Conservation (phyloP, 78 protist species). For the Monosiga brevicollis region DNA sequence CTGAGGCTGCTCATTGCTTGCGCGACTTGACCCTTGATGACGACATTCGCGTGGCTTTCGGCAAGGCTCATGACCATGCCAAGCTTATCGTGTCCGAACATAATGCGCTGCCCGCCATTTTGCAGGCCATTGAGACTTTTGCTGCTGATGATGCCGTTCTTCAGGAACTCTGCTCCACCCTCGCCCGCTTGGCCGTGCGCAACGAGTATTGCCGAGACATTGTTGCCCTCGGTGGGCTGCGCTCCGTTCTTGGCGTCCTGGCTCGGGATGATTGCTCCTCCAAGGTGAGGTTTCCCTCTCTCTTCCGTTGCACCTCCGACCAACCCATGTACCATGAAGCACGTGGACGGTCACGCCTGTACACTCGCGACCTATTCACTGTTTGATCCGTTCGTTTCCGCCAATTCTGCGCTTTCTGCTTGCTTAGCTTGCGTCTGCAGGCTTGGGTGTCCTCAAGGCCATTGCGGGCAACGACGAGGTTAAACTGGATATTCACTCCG, state of each 20-base stretch:
- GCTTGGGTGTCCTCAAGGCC: background rate
- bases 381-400: too few relatives aligned
- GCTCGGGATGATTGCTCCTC: too few relatives aligned
- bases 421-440: too few relatives aligned
- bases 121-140: background rate
- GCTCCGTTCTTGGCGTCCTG: too few relatives aligned
- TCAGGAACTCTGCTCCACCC: background rate
- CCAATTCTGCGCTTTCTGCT: too few relatives aligned
- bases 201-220: background rate
- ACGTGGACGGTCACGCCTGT: too few relatives aligned
- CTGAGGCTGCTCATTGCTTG: background rate
- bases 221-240: background rate
- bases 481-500: background rate
- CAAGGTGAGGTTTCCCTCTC: too few relatives aligned
- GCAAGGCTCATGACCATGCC: background rate
- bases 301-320: too few relatives aligned
- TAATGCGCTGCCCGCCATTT: background rate
- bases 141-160: background rate
- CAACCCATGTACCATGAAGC: too few relatives aligned
- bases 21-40: background rate
- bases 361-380: too few relatives aligned
- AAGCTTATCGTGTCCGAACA: background rate
- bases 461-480: background rate
- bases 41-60: background rate
- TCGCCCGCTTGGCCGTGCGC: background rate